Conservation (phyloP, 2,329 filamentous ascomycete species). For the Blastomyces emzantsi region DNA sequence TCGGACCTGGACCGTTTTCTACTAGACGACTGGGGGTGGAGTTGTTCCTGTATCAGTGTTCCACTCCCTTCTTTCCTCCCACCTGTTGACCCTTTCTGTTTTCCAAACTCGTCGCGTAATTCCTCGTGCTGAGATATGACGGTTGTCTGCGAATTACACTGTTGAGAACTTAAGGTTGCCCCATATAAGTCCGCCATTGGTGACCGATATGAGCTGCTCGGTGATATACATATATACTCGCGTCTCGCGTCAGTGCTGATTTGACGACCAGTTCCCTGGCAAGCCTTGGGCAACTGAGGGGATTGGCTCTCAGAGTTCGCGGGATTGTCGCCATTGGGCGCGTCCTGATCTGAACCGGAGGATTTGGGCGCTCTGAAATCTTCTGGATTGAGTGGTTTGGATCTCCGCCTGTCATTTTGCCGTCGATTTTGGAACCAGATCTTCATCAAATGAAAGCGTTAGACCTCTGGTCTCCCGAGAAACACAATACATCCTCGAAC, state of each 20-base stretch:
- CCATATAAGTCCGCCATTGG: neutral
- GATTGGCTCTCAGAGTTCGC: neutral
- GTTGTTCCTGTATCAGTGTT: neutral
- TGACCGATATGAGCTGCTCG: neutral
- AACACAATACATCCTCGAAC: neutral
- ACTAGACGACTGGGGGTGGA: conserved; percentile 18
- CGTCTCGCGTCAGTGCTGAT: neutral
- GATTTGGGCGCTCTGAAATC: conserved; percentile 45
- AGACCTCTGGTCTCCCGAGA: conserved; percentile 20
- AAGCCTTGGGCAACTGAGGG: neutral
- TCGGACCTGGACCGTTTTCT: conserved; percentile 31
- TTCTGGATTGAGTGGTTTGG: conserved; percentile 68
- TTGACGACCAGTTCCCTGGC: neutral
- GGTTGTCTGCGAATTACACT: neutral
- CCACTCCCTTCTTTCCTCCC: neutral
- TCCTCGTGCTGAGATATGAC: neutral
- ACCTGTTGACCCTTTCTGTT: neutral
- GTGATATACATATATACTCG: neutral
- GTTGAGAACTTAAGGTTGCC: neutral
- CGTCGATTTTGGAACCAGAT: conserved; percentile 97
- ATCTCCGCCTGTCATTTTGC: conserved; percentile 86
- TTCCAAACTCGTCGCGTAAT: neutral
- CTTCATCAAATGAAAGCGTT: conserved; percentile 40
- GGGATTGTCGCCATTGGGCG: conserved; percentile 21
- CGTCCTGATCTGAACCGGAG: conserved; percentile 22